These are phyloP conservation scores for Ogataea minuta DNA, from an alignment of 805 yeast species.

Conservation along the genomic window DNA sequence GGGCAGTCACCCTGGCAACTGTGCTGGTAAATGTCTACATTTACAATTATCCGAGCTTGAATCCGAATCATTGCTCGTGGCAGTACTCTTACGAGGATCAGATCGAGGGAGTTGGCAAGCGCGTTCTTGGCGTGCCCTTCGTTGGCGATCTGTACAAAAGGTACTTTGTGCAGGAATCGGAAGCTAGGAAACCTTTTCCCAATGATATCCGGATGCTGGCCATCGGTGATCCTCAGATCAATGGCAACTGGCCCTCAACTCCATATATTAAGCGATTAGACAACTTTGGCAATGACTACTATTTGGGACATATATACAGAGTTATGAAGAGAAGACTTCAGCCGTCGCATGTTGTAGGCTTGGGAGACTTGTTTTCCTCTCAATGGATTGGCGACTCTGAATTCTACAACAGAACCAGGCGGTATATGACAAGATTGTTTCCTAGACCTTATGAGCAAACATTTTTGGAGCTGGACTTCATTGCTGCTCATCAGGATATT, in stretches of 20 bases:
- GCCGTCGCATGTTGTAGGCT: slow-evolving; percentile 81
- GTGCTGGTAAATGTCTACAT: slow-evolving; percentile 57
- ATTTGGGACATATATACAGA: slow-evolving; percentile 76
- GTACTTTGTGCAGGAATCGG: slow-evolving; percentile 29
- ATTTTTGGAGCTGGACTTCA: slow-evolving; percentile 45
- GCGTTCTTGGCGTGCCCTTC: slow-evolving; percentile 30
- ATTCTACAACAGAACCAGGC: slow-evolving; percentile 71
- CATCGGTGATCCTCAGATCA: slow-evolving; percentile 96
- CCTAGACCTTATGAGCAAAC: slow-evolving; percentile 55
- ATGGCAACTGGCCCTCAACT: slow-evolving; percentile 77
- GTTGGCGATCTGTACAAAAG: slow-evolving; percentile 34
- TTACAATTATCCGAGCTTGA: slow-evolving; percentile 71
- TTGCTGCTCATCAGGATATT: slow-evolving; percentile 48
- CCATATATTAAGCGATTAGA: slow-evolving; percentile 74
- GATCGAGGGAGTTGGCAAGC: slow-evolving; percentile 16
- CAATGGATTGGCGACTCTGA: slow-evolving; percentile 94
- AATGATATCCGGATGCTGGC: slow-evolving; percentile 61
- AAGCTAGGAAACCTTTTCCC: slow-evolving; percentile 10
- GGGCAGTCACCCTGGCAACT: slow-evolving; percentile 39
- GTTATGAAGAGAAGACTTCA: slow-evolving; percentile 59
- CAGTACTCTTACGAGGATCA: slow-evolving; percentile 24
- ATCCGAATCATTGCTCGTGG: slow-evolving; percentile 63
- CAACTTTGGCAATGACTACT: slow-evolving; percentile 85
- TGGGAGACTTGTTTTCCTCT: slow-evolving; percentile 91
- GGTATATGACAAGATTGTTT: slow-evolving; percentile 71